Evolutionary conservation across 805 yeast genomes (phyloP).

Genomic region (Kazachstania africana): DNA sequence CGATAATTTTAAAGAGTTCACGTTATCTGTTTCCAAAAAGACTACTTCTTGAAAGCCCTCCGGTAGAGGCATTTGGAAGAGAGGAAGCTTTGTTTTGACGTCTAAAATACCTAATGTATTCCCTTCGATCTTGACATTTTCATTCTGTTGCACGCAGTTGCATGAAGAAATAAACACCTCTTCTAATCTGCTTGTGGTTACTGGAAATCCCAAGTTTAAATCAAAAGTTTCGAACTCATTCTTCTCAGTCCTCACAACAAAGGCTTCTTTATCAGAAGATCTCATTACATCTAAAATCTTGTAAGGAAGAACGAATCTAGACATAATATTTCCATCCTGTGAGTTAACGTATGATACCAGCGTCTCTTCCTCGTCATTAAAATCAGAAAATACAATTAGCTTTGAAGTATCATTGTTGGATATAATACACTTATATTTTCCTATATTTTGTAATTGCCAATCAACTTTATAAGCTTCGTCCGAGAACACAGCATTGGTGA

Average conservation of each 20-base stretch:
- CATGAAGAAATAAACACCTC: background rate
- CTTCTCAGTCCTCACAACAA: conserved; percentile 5
- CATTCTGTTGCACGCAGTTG: background rate
- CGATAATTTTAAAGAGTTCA: conserved; percentile 6
- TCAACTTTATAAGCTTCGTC: conserved; percentile 47
- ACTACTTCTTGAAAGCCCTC: conserved; percentile 7
- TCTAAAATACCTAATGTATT: conserved; percentile 2
- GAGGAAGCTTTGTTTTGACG: conserved; percentile 7
- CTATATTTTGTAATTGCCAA: conserved; percentile 41
- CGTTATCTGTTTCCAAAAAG: conserved; percentile 11
- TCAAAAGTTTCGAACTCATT: conserved; percentile 4
- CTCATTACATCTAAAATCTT: conserved; percentile 9
- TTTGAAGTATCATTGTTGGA: conserved; percentile 7
- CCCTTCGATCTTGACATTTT: conserved; percentile 2
- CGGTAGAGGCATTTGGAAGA: conserved; percentile 11
- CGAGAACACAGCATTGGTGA: conserved; percentile 26
- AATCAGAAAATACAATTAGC: conserved; percentile 20
- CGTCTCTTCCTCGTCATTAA: conserved; percentile 9
- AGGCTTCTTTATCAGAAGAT: conserved; percentile 4
- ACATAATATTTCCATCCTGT: conserved; percentile 23
- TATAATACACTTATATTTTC: conserved; percentile 25
- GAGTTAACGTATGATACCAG: conserved; percentile 28
- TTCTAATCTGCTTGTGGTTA: background rate
- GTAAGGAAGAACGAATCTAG: conserved; percentile 17
- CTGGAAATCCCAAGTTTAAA: conserved; percentile 12